Base-by-base conservation (phyloP, 1,284 basidiomycete species). In the Kalmanozyma brasiliensis region DNA sequence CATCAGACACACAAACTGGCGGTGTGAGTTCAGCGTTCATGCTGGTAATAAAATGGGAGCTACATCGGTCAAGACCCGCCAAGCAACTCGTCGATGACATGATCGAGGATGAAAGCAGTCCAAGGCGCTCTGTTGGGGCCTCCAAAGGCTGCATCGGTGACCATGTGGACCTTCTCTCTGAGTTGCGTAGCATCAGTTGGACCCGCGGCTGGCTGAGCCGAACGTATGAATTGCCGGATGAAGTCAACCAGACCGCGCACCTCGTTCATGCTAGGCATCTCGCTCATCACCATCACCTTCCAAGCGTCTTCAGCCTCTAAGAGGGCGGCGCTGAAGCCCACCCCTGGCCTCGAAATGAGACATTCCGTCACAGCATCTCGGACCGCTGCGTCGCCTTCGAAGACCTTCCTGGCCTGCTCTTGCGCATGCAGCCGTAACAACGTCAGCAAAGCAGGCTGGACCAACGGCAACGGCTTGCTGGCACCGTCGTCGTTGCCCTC, bases 141-240 rank as follows among this genome's bases (percentile, higher is more conserved):
- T 24, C 62, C 56, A 19, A 65, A 65, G 0, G 56, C 62, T 43
- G 47, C n/a, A 24, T 59, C 56, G 6, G 56, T 41, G 37, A 65
- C 48, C 51, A 59, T 38, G 34, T 38, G 46, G 4, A 51, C 16
- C 8, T 26, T 20, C 1, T 34, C 30, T 26, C 14, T 37, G 0
- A 47, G 22, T 9, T 35, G 40, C 16, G 35, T 14, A 2, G 16
- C 20, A 16, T 22, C n/a, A 6, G 13, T 34, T 33, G 36, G 35
- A 16, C 16, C 29, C 9, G 29, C 23, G 5, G 20, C 32, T 17
- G 11, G 8, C 13, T 17, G 19, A 14, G 10, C 20, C 4, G 40
- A 22, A 6, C 20, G 34, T 7, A 64, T 32, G 16, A 30, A 41
- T n/a, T 55, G 43, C 9, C 26, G 19, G n/a, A 67, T 67, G 17